phyloP scores from a whole-genome alignment of 2,329 filamentous ascomycete species.

The Xylariales sp. region DNA sequence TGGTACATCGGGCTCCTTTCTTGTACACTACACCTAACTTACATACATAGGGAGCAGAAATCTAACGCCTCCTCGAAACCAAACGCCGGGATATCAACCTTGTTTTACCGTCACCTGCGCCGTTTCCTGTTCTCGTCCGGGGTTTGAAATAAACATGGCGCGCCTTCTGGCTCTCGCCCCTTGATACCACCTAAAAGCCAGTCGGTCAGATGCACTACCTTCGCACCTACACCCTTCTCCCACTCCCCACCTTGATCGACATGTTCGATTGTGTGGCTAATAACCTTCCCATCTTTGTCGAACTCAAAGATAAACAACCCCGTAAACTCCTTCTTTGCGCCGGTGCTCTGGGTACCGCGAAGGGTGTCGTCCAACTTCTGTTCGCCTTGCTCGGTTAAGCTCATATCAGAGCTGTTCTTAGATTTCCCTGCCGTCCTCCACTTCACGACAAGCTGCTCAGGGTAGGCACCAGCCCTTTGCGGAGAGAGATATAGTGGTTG shows the following conservation, averaged over 20 bases:
- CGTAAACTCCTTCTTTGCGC: conserved; percentile 72
- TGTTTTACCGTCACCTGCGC: not conserved
- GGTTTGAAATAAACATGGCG: conserved; percentile 9
- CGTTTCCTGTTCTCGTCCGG: not conserved
- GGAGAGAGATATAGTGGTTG: conserved; percentile 45
- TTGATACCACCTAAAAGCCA: conserved; percentile 81
- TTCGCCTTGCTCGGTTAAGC: conserved; percentile 23
- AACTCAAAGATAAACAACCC: conserved; percentile 96
- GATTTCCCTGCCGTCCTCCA: conserved; percentile 68
- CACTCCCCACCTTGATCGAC: conserved; percentile 78
- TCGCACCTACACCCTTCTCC: conserved; percentile 74
- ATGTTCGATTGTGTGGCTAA: conserved; percentile 91
- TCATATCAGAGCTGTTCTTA: conserved; percentile 29
- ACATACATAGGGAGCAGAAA: not conserved
- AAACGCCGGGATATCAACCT: not conserved
- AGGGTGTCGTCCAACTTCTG: conserved; percentile 31
- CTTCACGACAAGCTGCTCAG: conserved; percentile 83
- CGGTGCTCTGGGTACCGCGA: conserved; percentile 40
- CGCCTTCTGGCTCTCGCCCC: conserved; percentile 20
- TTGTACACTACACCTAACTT: not conserved
- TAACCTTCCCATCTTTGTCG: conserved; percentile 76
- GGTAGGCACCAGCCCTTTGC: conserved; percentile 46
- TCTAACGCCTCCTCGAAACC: not conserved
- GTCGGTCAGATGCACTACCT: conserved; percentile 87
- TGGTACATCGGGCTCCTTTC: not conserved